Evolutionary conservation across 331 rosid species (phyloP), one percentile per base, ranked within the genome.

Genomic region (Cucumis variabilis): DNA sequence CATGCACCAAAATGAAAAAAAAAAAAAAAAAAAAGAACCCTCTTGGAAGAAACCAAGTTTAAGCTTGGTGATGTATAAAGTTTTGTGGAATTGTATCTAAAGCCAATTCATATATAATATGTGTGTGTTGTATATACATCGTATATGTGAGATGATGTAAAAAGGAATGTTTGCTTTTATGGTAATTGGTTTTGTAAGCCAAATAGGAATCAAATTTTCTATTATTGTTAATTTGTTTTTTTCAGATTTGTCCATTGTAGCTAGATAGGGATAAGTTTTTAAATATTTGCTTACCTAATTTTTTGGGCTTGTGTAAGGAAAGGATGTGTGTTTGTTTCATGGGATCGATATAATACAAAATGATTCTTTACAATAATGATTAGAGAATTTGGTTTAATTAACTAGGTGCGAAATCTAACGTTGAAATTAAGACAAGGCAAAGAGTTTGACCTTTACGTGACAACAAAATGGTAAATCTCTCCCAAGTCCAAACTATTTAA

Each of bases 201-300:
- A 74, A 73, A 37, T 73, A 70, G 58, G 81, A 75, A 75, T 75
- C 60, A 24, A 62, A 62, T 62, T 62, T 62, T 20, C 67, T 13
- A 58, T 58, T 58, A 12, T 44, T 44, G 63, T 55, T 15, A 55
- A 55, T 55, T 17, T 58, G 21, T 58, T 3, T 58, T 44, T 55
- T 58, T 60, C 19, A 60, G 23, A 19, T 60, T 55, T 55, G 63
- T 15, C 63, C 67, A 62, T 62, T 62, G 24, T 6, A 20, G 67
- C 67, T 62, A 20, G 12, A 19, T 62, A 62, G 67, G 67, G 67
- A 62, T 62, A 17, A 19, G 9, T 62, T 62, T 7, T 20, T 6
- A 7, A 23, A 23, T 63, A 23, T 65, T 65, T 65, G 70, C 15
- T 65, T 1, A 23, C 70, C 70, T 63, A 63, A 63, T 21, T 63